Conservation (phyloP, 2,329 filamentous ascomycete genomes). For the Pseudodiploospora longispora region DNA sequence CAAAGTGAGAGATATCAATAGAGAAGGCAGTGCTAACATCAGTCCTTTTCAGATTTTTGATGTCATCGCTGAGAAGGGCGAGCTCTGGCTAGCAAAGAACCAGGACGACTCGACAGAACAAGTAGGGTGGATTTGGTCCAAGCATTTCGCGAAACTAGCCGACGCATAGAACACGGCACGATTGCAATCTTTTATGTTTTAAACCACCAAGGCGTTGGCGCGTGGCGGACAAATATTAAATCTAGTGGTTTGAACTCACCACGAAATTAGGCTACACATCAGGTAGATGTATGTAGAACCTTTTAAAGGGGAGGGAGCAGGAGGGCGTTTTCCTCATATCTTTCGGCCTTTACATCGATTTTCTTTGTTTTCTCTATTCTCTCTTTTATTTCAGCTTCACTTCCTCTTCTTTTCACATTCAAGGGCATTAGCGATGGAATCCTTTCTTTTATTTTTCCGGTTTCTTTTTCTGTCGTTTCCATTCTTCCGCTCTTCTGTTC, state of each 20-base stretch:
- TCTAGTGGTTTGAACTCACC: conserved; percentile 5
- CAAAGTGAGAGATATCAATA: background rate
- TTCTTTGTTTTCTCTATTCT: conserved; percentile 9
- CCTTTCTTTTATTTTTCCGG: conserved; percentile 10
- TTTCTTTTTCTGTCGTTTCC: conserved; percentile 8
- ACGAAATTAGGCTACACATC: conserved; percentile 5
- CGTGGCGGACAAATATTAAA: conserved; percentile 11
- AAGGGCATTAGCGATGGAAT: conserved; percentile 2
- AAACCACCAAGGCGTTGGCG: conserved; percentile 7
- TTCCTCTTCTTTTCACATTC: conserved; percentile 10
- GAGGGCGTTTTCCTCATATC: conserved; percentile 3
- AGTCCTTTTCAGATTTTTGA: conserved; percentile 58
- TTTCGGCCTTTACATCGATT: background rate
- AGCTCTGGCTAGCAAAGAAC: conserved; percentile 95
- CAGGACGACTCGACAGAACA: conserved; percentile 76
- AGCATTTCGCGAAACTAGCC: conserved; percentile 75
- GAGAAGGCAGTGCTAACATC: background rate
- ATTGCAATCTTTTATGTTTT: conserved; percentile 2
- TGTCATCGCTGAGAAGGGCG: conserved; percentile 92
- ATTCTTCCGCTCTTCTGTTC: conserved; percentile 4
- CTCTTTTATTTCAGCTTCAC: conserved; percentile 8
- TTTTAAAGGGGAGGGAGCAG: conserved; percentile 5
- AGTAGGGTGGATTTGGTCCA: conserved; percentile 98
- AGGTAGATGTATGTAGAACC: conserved; percentile 7
- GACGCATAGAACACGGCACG: conserved; percentile 30